These are phyloP conservation scores for Chenopodium quinoa DNA, from an alignment of 148 eudicot genomes.

Conservation along the genomic window DNA sequence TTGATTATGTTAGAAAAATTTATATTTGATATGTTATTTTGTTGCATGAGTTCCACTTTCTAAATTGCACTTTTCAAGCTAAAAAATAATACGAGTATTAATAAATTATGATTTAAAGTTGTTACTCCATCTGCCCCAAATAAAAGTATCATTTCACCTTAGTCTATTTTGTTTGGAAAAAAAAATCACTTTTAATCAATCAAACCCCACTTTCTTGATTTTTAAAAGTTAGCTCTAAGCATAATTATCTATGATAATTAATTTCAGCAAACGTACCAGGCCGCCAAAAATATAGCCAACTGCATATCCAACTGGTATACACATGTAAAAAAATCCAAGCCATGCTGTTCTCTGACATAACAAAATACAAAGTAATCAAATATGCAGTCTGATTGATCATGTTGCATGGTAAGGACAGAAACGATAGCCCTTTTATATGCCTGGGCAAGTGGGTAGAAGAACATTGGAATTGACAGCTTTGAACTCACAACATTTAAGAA, in stretches of 20 bases:
- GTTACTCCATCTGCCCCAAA: too few species aligned
- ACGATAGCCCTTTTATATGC: background rate
- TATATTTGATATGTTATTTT: too few species aligned
- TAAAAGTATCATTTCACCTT: too few species aligned
- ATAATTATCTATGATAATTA: background rate
- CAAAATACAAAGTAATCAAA: conserved; percentile 12
- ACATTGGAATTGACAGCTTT: background rate
- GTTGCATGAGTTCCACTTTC: too few species aligned
- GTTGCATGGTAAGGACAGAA: background rate
- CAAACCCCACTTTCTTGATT: too few species aligned
- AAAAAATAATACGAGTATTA: too few species aligned
- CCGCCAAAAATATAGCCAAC: conserved; percentile 97
- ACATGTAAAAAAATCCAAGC: conserved; percentile 94
- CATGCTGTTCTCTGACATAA: conserved; percentile 74
- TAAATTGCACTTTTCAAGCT: too few species aligned
- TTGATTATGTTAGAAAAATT: too few species aligned
- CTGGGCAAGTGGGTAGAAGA: background rate
- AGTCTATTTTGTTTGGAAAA: too few species aligned
- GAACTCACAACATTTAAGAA: background rate
- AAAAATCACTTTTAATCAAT: too few species aligned
- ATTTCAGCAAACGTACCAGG: conserved; percentile 44
- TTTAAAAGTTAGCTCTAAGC: background rate
- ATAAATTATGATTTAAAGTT: too few species aligned
- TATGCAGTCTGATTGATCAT: background rate
- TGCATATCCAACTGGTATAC: conserved; percentile 95